phyloP scores from a whole-genome alignment of 2,329 filamentous ascomycete genomes.

The Beauveria varroae region DNA sequence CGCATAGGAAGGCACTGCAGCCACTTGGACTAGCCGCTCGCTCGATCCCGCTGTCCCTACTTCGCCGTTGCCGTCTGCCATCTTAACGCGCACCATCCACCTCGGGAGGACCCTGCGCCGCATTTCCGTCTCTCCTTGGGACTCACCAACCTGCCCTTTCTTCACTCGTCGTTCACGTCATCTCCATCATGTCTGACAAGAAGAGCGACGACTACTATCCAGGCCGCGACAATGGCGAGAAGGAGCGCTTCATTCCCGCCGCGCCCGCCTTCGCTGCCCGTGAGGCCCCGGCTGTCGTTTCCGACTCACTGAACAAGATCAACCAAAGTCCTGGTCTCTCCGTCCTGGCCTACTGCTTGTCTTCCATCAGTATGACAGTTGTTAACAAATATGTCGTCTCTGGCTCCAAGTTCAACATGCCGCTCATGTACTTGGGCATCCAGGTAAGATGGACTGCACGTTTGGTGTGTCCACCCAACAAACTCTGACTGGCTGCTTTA shows the following conservation, averaged over 20 bases:
- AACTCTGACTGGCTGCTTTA: conserved; percentile 27
- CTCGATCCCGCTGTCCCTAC: background rate
- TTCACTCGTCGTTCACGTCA: background rate
- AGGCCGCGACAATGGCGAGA: conserved; percentile 9
- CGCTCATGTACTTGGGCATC: conserved; percentile 80
- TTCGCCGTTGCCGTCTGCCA: background rate
- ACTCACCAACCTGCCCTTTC: background rate
- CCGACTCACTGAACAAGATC: conserved; percentile 11
- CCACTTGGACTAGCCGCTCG: background rate
- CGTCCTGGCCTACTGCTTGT: conserved; percentile 76
- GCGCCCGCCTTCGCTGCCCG: conserved; percentile 4
- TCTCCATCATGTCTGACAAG: conserved; percentile 11
- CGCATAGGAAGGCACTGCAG: background rate
- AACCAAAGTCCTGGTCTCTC: conserved; percentile 38
- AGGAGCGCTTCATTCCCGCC: conserved; percentile 12
- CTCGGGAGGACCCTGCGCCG: background rate
- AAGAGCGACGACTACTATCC: conserved; percentile 12
- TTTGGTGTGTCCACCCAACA: background rate
- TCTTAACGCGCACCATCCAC: background rate
- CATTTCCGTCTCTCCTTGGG: background rate
- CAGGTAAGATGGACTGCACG: conserved; percentile 53
- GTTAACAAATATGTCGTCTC: conserved; percentile 94
- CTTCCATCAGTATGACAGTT: conserved; percentile 93
- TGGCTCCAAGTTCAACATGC: conserved; percentile 77
- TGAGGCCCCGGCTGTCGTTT: conserved; percentile 1